Evolutionary conservation across 2,329 filamentous ascomycete species (phyloP).

Genomic region (Aspergillus unguis): DNA sequence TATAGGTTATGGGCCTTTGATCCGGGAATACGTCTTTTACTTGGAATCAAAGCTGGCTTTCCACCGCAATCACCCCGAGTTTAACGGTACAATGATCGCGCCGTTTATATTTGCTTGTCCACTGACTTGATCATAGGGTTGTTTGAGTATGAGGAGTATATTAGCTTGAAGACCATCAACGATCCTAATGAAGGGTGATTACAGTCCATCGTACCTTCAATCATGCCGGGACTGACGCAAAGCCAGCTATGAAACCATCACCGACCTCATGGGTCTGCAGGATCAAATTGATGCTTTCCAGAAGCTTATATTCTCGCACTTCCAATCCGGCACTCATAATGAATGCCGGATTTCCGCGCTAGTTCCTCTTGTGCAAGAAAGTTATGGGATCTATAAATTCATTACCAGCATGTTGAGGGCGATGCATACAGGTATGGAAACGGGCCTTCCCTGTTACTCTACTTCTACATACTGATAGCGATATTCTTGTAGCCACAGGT

Average conservation of each 20-base stretch:
- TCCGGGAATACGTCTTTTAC: conserved; percentile 95
- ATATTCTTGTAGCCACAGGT: conserved; percentile 63
- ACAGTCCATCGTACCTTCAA: not conserved
- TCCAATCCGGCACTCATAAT: conserved; percentile 86
- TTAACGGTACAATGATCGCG: conserved; percentile 65
- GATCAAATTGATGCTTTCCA: conserved; percentile 99
- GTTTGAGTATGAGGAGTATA: conserved; percentile 98
- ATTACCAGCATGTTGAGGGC: conserved; percentile 98
- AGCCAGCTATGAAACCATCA: conserved; percentile 77
- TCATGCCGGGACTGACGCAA: conserved; percentile 20
- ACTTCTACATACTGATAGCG: conserved; percentile 9
- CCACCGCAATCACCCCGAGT: conserved; percentile 93
- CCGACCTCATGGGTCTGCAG: conserved; percentile 91
- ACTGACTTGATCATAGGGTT: conserved; percentile 50
- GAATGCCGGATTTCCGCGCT: conserved; percentile 94
- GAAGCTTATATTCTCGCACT: conserved; percentile 97
- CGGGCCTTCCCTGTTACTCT: conserved; percentile 32
- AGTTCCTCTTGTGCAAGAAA: conserved; percentile 92
- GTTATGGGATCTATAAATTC: conserved; percentile 99
- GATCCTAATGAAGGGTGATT: conserved; percentile 91
- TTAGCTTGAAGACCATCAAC: conserved; percentile 95
- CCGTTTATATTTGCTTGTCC: not conserved
- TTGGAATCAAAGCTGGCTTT: conserved; percentile 93
- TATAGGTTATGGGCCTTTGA: conserved; percentile 77
- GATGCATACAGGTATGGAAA: conserved; percentile 77